Percentiles rank a stretch among this genome's conserved stretches.
These are phyloP conservation scores for Wickerhamomyces ciferrii DNA, from an alignment of 805 yeast species.

Conservation along the genomic window DNA sequence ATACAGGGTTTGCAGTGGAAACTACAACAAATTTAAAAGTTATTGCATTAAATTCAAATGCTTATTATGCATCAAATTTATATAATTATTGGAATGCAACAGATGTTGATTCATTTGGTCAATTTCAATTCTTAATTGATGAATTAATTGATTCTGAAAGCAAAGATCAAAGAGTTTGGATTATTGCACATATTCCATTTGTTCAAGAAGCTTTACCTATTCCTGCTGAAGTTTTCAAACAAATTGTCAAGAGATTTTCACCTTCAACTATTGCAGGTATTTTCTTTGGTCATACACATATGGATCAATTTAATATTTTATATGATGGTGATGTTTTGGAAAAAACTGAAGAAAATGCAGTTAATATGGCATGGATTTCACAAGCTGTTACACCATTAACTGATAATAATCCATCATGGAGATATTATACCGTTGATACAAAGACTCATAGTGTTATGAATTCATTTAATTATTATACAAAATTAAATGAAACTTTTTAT, in stretches of 20 bases:
- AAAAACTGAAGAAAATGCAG: slow-evolving; percentile 37
- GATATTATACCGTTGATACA: slow-evolving; percentile 63
- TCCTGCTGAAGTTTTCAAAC: slow-evolving; percentile 48
- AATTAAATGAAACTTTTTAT: slow-evolving; percentile 49
- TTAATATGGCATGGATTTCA: slow-evolving; percentile 58
- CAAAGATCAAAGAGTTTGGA: not conserved
- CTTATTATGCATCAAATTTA: slow-evolving; percentile 60
- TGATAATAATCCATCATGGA: slow-evolving; percentile 32
- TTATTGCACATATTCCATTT: not conserved
- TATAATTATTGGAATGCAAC: slow-evolving; percentile 48
- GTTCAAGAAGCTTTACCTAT: slow-evolving; percentile 42
- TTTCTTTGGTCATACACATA: slow-evolving; percentile 70
- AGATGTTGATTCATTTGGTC: slow-evolving; percentile 59
- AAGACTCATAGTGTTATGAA: slow-evolving; percentile 57
- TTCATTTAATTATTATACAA: slow-evolving; percentile 53
- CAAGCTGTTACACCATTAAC: slow-evolving; percentile 62
- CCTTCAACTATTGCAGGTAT: slow-evolving; percentile 64
- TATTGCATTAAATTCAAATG: slow-evolving; percentile 60
- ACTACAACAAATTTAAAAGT: slow-evolving; percentile 55
- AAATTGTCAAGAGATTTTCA: slow-evolving; percentile 60
- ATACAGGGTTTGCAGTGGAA: slow-evolving; percentile 55
- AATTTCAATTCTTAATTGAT: slow-evolving; percentile 51
- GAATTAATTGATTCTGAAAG: slow-evolving; percentile 57
- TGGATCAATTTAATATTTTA: slow-evolving; percentile 59
- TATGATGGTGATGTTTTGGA: slow-evolving; percentile 36